Evolutionary conservation across 2,329 filamentous ascomycete genomes (phyloP), one percentile per base, ranked within the genome.

Genomic region (Aschersonia sp.): DNA sequence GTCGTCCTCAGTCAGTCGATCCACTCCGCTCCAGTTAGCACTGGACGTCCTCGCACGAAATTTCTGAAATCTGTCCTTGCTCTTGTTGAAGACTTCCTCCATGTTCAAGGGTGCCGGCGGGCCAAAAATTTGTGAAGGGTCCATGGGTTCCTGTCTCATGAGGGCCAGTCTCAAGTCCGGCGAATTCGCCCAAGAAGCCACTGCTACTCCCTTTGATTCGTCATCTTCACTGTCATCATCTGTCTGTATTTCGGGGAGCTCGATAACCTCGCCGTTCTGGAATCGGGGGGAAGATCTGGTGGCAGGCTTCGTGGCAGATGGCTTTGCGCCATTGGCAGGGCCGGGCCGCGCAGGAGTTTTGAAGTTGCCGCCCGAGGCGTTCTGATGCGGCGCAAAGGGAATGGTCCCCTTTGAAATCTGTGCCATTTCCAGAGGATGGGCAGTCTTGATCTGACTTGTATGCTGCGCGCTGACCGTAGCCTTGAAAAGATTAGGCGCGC

Each of bases 41-140:
- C 88, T 95, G 56, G 87, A 94, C 4, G 91, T 96, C 48, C 92
- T 78, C 46, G 86, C 82, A 20, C 94, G 80, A 73, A 96, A 97
- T 60, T 88, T 86, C 70, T 86, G 85, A 63, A 85, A 80, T 53
- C 84, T 73, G 48, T 91, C 88, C 63, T 89, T 89, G 65, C 85
- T 89, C 63, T 89, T 87, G 65, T 77, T 84, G 67, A 98, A 98
- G 32, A 96, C 89, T 61, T 97, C 89, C 59, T 98, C 94, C 83
- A 98, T 92, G 59, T 88, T 87, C 54, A 98, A 73, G 9, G 89
- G 86, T 9, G 78, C 82, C 30, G 94, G 88, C 0, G 87, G 85
- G 0, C 92, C 92, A 59, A 98, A 98, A 47, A 98, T 85, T 40
- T 77, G 71, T 58, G 86, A 79, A 0, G 89, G 87, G 58, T 98